phyloP scores from a whole-genome alignment of 306 rosid genomes.

The Corylus avellana region DNA sequence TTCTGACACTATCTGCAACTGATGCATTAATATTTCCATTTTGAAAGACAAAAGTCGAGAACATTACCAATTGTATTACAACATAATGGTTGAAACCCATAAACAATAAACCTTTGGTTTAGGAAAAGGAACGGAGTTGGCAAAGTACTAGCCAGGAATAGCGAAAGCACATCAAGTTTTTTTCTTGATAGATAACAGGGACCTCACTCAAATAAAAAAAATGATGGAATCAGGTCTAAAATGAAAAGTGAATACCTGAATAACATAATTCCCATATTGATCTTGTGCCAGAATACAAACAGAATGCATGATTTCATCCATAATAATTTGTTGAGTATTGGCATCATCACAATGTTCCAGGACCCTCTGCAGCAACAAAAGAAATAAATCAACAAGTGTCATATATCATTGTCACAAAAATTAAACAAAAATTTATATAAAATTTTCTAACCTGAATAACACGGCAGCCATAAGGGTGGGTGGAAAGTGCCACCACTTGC shows the following conservation, averaged over 20 bases:
- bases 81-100: neutral
- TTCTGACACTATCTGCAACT: neutral
- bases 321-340: conserved; percentile 72
- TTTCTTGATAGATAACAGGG: neutral
- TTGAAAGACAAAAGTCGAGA: neutral
- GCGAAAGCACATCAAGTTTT: neutral
- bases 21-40: neutral
- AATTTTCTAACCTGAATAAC: conserved; percentile 81
- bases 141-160: neutral
- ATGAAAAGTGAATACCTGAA: conserved; percentile 62
- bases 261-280: conserved; percentile 97
- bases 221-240: conserved; percentile 13
- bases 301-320: conserved; percentile 95
- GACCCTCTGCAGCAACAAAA: conserved; percentile 76
- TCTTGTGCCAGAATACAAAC: conserved; percentile 88
- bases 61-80: neutral
- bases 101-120: neutral
- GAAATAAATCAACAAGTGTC: conserved; percentile 29
- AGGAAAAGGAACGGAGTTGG: neutral
- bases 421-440: neutral
- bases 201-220: neutral
- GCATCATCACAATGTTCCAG: conserved; percentile 83
- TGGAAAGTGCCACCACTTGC: conserved; percentile 88
- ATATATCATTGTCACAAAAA: conserved; percentile 13
- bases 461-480: conserved; percentile 98